These are phyloP conservation scores for Boletus fagicola DNA, from an alignment of 768 basidiomycete genomes.

Conservation along the genomic window DNA sequence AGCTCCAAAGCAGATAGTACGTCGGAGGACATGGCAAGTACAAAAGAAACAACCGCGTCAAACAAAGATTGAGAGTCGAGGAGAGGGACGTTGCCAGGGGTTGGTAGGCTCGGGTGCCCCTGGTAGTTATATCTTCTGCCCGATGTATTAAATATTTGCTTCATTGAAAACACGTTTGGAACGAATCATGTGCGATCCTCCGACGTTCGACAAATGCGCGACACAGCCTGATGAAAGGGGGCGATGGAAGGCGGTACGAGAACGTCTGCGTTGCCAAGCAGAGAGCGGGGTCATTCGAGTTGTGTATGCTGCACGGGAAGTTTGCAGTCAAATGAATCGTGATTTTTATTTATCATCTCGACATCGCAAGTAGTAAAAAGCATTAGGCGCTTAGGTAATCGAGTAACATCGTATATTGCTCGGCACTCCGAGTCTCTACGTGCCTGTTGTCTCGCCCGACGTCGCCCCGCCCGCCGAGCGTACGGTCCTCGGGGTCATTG, in stretches of 20 bases:
- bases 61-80: neutral
- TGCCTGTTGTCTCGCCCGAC: too few species aligned
- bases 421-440: too few species aligned
- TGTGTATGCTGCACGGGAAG: neutral
- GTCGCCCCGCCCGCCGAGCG: too few species aligned
- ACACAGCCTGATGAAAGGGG: neutral
- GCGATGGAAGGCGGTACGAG: neutral
- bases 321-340: neutral
- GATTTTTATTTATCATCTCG: neutral
- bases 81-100: neutral
- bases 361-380: neutral
- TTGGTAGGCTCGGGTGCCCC: too few species aligned
- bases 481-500: too few species aligned
- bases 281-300: too few species aligned
- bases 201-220: too few species aligned
- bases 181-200: too few species aligned
- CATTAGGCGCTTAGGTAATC: too few species aligned
- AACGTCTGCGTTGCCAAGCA: neutral
- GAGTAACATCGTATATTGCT: too few species aligned
- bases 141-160: too few species aligned
- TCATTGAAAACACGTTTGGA: too few species aligned
- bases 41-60: neutral
- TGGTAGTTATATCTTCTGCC: neutral
- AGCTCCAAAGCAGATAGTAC: neutral
- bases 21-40: neutral